A percentile compares a stretch with the other conserved stretches of the same genome.
These are phyloP conservation scores for Gossypium raimondii DNA, from an alignment of 345 rosid species.

Conservation along the genomic window DNA sequence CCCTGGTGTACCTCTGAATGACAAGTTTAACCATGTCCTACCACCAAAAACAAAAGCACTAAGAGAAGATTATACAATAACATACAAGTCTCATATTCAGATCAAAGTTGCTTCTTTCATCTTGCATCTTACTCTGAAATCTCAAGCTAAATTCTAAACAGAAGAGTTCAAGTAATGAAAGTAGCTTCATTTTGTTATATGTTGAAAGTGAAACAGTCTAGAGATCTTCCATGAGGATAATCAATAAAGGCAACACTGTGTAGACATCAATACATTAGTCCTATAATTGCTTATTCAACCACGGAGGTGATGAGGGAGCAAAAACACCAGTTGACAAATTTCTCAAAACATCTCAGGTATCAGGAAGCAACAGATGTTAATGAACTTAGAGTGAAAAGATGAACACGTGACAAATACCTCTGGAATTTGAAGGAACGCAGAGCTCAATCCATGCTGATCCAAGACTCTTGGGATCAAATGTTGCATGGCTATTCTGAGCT, in stretches of 20 bases:
- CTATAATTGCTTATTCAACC: not conserved
- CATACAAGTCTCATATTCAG: not conserved
- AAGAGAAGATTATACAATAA: not conserved
- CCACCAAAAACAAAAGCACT: constrained; percentile 12
- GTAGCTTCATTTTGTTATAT: not conserved
- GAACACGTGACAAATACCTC: constrained; percentile 47
- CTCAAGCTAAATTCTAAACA: not conserved
- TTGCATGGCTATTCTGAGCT: constrained; percentile 84
- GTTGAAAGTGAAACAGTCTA: not conserved
- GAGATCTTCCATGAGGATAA: not conserved
- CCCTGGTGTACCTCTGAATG: constrained; percentile 93
- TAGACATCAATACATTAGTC: not conserved
- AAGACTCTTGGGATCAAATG: constrained; percentile 95
- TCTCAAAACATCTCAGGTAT: not conserved
- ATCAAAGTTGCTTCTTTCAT: not conserved
- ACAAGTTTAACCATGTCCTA: constrained; percentile 81
- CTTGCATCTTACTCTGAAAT: not conserved
- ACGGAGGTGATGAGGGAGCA: not conserved
- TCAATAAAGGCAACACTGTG: not conserved
- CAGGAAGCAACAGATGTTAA: not conserved
- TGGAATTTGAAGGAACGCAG: constrained; percentile 86
- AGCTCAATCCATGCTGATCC: constrained; percentile 86
- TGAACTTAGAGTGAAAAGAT: not conserved
- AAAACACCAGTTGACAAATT: not conserved
- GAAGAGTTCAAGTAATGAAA: not conserved